Percentiles rank a stretch among this genome's conserved stretches.
These are phyloP conservation scores for Aspergillus wentii DNA, from an alignment of 495 filamentous ascomycete species.

Conservation along the genomic window DNA sequence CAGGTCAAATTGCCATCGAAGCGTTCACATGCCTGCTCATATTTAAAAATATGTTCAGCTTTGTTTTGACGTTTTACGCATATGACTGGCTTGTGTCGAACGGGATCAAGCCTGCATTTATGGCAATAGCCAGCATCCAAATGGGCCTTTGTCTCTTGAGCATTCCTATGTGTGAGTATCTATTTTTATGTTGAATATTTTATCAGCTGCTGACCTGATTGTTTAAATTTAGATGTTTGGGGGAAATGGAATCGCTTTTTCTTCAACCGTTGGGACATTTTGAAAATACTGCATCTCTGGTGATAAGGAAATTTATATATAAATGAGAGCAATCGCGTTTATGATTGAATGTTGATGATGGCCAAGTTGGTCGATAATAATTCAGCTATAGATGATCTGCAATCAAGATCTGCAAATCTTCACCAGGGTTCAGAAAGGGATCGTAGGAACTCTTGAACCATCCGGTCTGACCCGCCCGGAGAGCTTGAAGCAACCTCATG, in stretches of 20 bases:
- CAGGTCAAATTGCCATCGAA: constrained; percentile 80
- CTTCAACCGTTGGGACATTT: constrained; percentile 65
- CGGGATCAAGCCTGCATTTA: constrained; percentile 61
- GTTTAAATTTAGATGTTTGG: constrained; percentile 56
- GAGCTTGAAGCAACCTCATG: too few species aligned
- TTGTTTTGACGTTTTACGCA: constrained; percentile 74
- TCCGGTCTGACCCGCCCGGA: too few species aligned
- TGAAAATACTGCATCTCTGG: constrained; percentile 50
- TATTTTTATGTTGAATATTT: constrained; percentile 2
- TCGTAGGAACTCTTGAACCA: too few species aligned
- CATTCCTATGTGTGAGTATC: constrained; percentile 72
- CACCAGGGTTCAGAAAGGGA: too few species aligned
- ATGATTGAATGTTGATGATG: too few species aligned
- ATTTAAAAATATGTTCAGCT: constrained; percentile 92
- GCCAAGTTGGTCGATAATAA: too few species aligned
- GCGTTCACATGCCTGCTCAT: constrained; percentile 86
- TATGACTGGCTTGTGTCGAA: constrained; percentile 70
- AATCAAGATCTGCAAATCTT: too few species aligned
- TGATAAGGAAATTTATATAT: too few species aligned
- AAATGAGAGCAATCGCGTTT: too few species aligned
- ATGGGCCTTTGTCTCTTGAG: constrained; percentile 65
- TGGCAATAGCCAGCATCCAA: constrained; percentile 69
- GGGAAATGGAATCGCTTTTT: constrained; percentile 74
- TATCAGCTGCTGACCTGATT: not conserved
- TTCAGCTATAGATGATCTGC: too few species aligned